These are phyloP conservation scores for Phyllosticta capitalensis DNA, from an alignment of 2,329 filamentous ascomycete species.

Conservation along the genomic window DNA sequence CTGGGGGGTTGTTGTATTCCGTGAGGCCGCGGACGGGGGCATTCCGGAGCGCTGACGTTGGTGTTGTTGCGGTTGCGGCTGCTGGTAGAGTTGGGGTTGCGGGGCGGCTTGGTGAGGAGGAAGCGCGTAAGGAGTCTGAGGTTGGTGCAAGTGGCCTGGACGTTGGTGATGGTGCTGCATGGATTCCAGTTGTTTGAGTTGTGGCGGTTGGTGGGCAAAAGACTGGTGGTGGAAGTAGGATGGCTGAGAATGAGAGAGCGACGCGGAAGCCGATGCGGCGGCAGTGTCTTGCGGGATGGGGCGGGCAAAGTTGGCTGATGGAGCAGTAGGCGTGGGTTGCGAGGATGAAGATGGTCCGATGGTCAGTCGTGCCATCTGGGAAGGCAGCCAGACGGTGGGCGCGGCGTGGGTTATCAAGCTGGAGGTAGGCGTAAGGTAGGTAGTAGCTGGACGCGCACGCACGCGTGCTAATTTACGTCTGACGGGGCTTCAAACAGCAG, in stretches of 20 bases:
- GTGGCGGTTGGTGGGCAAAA: not conserved
- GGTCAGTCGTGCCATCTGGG: constrained; percentile 5
- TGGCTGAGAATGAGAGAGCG: not conserved
- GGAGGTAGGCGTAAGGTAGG: not conserved
- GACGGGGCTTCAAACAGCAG: not conserved
- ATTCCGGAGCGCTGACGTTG: not conserved
- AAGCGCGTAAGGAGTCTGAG: not conserved
- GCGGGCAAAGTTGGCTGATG: not conserved
- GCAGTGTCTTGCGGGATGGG: not conserved
- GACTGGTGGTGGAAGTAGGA: not conserved
- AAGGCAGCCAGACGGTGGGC: not conserved
- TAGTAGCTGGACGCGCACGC: not conserved
- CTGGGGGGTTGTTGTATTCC: not conserved
- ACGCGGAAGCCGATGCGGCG: not conserved
- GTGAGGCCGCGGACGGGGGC: not conserved
- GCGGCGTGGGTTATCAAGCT: not conserved
- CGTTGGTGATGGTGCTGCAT: not conserved
- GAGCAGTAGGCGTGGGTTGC: not conserved
- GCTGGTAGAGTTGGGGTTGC: not conserved
- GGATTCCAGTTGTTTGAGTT: not conserved
- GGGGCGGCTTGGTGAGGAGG: not conserved
- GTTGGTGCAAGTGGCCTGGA: not conserved
- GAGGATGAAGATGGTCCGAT: not conserved
- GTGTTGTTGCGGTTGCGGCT: not conserved
- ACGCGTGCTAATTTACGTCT: not conserved